phyloP scores from a whole-genome alignment of 208 protist species.

The Angomonas ambiguus region DNA sequence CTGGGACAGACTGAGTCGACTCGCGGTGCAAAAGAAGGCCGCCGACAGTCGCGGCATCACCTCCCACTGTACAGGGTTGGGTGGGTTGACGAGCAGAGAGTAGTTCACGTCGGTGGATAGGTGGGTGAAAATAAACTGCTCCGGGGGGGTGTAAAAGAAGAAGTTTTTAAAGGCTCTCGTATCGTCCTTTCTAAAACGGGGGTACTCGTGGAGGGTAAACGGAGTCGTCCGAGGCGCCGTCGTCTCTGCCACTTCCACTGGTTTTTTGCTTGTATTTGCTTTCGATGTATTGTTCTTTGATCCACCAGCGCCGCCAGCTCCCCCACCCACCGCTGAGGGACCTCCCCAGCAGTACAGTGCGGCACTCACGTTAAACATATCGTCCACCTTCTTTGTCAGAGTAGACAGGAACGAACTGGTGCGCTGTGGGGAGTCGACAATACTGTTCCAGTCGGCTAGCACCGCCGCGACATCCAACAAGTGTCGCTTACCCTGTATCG shows the following conservation, averaged over 20 bases:
- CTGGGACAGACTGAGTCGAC: neutral
- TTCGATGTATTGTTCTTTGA: no score
- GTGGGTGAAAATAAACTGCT: conserved; percentile 58
- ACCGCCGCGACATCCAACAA: neutral
- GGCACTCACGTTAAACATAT: neutral
- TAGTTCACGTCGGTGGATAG: conserved; percentile 26
- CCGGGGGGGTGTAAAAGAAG: conserved; percentile 70
- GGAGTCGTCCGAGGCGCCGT: no score
- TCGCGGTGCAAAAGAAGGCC: conserved; percentile 53
- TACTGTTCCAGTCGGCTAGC: neutral
- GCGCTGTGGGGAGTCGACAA: neutral
- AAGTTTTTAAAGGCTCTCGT: conserved; percentile 42
- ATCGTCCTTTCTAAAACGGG: conserved; percentile 36
- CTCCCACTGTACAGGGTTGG: conserved; percentile 45
- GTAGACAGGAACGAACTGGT: neutral
- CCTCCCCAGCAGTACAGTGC: conserved; percentile 21
- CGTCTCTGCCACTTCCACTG: no score
- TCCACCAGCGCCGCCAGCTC: no score
- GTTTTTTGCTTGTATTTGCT: no score
- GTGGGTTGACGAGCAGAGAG: conserved; percentile 37
- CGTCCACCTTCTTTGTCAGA: neutral
- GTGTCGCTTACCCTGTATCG: neutral
- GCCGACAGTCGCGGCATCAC: conserved; percentile 50
- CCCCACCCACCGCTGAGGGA: neutral
- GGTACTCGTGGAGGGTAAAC: conserved; percentile 38